Evolutionary conservation across 192 early-diverging fungal genomes (phyloP).

Genomic region (Obelidium mucronatum): DNA sequence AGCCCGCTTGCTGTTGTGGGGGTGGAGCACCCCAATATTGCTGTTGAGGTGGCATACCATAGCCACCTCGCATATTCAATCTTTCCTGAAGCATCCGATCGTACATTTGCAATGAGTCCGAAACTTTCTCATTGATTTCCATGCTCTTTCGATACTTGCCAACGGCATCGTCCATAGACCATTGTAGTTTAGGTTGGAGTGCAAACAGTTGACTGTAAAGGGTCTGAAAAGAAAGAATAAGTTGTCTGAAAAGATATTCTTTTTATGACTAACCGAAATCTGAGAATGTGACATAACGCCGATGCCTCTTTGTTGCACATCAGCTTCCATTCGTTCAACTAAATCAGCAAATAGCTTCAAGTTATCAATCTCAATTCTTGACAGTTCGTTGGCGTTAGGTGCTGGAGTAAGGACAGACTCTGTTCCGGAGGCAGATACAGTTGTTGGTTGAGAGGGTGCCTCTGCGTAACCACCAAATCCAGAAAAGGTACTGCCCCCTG

Average conservation of each 20-base stretch:
- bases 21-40: neutral
- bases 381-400: slow-evolving; percentile 65
- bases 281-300: slow-evolving; percentile 73
- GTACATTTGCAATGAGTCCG: slow-evolving; percentile 82
- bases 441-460: neutral
- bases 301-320: slow-evolving; percentile 63
- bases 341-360: slow-evolving; percentile 89
- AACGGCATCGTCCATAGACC: slow-evolving; percentile 74
- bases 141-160: slow-evolving; percentile 81
- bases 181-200: slow-evolving; percentile 83
- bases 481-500: slow-evolving; percentile 21
- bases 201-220: slow-evolving; percentile 88
- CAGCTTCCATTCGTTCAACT: slow-evolving; percentile 78
- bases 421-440: neutral
- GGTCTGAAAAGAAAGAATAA: slow-evolving; percentile 31
- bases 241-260: neutral
- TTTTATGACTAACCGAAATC: slow-evolving; percentile 29
- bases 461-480: slow-evolving; percentile 30
- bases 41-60: slow-evolving; percentile 25
- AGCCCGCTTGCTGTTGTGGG: slow-evolving; percentile 36
- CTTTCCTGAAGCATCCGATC: slow-evolving; percentile 85
- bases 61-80: slow-evolving; percentile 35
- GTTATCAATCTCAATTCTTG: slow-evolving; percentile 83
- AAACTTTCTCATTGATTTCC: slow-evolving; percentile 83
- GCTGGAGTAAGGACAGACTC: slow-evolving; percentile 2